These are phyloP conservation scores for Trichoderma gamsii DNA, from an alignment of 495 filamentous ascomycete genomes.

Conservation along the genomic window DNA sequence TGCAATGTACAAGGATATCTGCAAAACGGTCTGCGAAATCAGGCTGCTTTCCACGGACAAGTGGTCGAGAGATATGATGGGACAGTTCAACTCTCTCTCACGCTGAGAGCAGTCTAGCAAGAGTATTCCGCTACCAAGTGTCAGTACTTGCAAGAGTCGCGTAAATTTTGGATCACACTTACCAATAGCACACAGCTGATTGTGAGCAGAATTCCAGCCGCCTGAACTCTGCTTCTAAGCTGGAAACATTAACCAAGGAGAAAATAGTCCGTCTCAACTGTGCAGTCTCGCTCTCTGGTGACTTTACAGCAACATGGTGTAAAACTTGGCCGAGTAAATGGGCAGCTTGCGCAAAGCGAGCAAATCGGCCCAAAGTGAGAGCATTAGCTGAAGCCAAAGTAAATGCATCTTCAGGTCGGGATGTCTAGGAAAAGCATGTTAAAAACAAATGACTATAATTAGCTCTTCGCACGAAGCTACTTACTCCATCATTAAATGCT, in stretches of 20 bases:
- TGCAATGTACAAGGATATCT: background rate
- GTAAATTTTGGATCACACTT: background rate
- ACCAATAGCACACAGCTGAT: constrained; percentile 1
- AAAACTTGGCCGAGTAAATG: constrained; percentile 4
- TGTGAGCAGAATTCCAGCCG: constrained; percentile 2
- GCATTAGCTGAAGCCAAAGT: background rate
- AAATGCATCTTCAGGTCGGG: background rate
- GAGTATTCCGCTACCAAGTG: background rate
- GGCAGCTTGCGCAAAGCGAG: background rate
- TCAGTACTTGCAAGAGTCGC: background rate
- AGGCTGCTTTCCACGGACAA: background rate
- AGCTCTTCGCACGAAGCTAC: background rate
- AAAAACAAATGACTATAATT: background rate
- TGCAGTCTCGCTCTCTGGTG: background rate
- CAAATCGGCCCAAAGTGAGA: background rate
- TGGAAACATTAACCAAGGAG: background rate
- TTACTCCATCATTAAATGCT: constrained; percentile 21
- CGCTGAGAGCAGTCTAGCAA: background rate
- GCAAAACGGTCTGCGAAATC: background rate
- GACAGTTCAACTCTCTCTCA: background rate
- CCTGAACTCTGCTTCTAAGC: background rate
- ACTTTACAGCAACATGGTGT: background rate
- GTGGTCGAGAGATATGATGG: background rate
- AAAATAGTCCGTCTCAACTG: constrained; percentile 8
- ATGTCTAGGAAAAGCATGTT: background rate